Base-by-base conservation (phyloP, 129 eudicot species). In the Rutidosis leptorrhynchoides region DNA sequence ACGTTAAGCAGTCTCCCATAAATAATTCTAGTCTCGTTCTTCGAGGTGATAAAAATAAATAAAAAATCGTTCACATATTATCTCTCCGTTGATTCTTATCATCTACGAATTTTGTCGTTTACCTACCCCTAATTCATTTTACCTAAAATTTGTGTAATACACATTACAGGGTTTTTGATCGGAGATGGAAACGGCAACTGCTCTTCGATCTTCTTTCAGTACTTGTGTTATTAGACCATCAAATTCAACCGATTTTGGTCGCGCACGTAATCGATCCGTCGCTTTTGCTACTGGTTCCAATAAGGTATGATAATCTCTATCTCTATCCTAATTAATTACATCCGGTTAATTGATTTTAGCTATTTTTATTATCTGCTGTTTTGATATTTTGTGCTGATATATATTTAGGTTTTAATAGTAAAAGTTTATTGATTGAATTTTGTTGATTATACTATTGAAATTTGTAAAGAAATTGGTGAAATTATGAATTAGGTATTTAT, bases 181-280 rank as follows among this genome's bases (percentile, higher is more conserved):
- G 62, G 40, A 68, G 62, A 89, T 89, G 96, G 95, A 81, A 77
- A 62, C 95, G 52, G 84, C 85, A 0, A 77, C 85, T 65, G 78
- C 74, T 74, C 76, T 89, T 55, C 86, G 90, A 37, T 78, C 96
- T 43, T 80, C 83, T 62, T 69, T 80, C 45, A 64, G 71, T 68
- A 52, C 71, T 27, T 72, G 78, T 63, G 33, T 27, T 15, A 52
- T 58, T 54, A 30, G 68, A 23, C 75, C 83, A 9, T 63, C 79
- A 9, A 62, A 70, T 59, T 49, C 23, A 6, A 62, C 52, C 26
- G 52, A 67, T 71, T 23, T 62, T 10, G 48, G 73, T 19, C 77
- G 73, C 16, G 43, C 81, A 9, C 77, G 82, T 29, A 54, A 65
- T 45, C 63, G 70, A 66, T 75, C 77, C 65, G 8, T 72, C 21